Conservation (phyloP, 2,329 filamentous ascomycete species). For the Cadophora malorum region DNA sequence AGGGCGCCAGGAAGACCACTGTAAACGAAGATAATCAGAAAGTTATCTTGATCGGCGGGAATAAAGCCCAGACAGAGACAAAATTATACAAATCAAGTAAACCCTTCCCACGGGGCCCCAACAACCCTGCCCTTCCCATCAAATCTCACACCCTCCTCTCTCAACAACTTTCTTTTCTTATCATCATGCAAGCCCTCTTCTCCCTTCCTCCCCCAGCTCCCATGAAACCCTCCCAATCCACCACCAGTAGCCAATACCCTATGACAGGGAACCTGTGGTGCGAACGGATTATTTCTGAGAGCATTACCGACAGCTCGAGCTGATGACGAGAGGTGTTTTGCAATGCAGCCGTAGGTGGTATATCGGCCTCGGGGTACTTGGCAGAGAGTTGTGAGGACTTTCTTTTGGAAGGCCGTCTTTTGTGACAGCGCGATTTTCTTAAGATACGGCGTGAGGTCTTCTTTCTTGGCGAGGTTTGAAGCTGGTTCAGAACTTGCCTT, state of each 20-base stretch:
- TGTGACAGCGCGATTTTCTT: slow-evolving; percentile 37
- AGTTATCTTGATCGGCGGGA: not conserved
- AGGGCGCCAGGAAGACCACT: slow-evolving; percentile 7
- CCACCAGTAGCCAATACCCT: slow-evolving; percentile 78
- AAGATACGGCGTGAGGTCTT: slow-evolving; percentile 36
- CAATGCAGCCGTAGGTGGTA: slow-evolving; percentile 78
- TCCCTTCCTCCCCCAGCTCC: slow-evolving; percentile 66
- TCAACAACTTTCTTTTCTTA: slow-evolving; percentile 64
- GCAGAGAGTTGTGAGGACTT: slow-evolving; percentile 74
- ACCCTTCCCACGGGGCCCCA: slow-evolving; percentile 49
- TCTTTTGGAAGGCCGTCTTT: slow-evolving; percentile 62
- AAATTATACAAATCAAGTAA: slow-evolving; percentile 22
- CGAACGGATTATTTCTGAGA: slow-evolving; percentile 80
- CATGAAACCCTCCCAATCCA: slow-evolving; percentile 74
- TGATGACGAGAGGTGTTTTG: slow-evolving; percentile 71
- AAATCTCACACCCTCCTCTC: slow-evolving; percentile 69
- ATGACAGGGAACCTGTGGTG: slow-evolving; percentile 82
- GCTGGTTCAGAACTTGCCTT: too few species aligned
- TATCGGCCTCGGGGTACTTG: slow-evolving; percentile 78
- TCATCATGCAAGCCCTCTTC: slow-evolving; percentile 68
- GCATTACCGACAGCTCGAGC: slow-evolving; percentile 81
- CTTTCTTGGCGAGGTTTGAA: slow-evolving; percentile 45
- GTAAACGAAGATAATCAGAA: not conserved
- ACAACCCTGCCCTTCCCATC: slow-evolving; percentile 65
- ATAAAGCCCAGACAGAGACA: not conserved